These are phyloP conservation scores for Trichomonas tenax DNA, from an alignment of 208 protist genomes.

Conservation along the genomic window DNA sequence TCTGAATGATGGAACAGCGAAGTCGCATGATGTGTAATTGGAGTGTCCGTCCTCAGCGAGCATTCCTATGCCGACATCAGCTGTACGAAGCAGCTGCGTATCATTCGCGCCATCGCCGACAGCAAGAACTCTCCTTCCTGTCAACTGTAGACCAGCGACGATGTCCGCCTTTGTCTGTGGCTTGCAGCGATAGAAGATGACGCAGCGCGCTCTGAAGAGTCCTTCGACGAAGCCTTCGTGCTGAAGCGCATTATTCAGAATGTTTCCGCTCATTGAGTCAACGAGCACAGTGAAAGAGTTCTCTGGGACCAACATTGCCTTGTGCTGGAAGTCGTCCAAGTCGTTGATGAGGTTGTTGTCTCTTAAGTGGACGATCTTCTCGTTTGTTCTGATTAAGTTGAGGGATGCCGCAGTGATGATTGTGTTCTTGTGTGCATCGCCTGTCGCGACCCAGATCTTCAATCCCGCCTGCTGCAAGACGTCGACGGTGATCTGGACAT, in stretches of 20 bases:
- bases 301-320: neutral
- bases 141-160: neutral
- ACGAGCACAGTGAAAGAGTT: neutral
- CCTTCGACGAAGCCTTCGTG: neutral
- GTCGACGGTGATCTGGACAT: neutral
- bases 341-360: neutral
- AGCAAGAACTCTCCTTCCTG: neutral
- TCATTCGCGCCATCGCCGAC: neutral
- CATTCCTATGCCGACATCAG: neutral
- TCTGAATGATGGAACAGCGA: neutral
- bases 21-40: neutral
- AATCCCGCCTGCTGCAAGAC: neutral
- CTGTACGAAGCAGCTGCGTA: neutral
- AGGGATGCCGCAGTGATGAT: neutral
- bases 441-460: neutral
- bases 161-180: neutral
- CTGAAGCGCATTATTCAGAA: neutral
- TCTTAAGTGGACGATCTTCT: neutral
- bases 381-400: neutral
- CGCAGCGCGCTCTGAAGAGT: neutral
- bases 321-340: neutral
- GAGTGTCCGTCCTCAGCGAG: neutral
- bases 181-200: constrained; percentile 12
- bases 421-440: neutral
- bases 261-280: neutral